phyloP scores from a whole-genome alignment of 108 stramenopile genomes.

The Stephanodiscus minutulus region DNA sequence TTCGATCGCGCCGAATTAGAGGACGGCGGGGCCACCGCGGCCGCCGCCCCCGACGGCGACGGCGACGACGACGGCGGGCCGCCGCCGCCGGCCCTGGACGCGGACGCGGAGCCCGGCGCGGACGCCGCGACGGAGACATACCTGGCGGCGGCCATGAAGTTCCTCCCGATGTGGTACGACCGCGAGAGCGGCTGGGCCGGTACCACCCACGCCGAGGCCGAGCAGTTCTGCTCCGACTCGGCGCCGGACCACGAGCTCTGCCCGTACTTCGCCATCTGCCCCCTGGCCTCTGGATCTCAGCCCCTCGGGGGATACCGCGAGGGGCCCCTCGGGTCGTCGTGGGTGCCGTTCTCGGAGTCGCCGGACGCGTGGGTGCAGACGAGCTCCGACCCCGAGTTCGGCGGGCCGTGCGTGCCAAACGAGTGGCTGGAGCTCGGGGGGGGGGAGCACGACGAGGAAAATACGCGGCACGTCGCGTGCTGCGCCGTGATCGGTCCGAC shows the following conservation, averaged over 20 bases:
- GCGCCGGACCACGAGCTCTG: constrained; percentile 1
- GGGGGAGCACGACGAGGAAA: background rate
- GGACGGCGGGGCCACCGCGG: too few relatives aligned
- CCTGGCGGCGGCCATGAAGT: background rate
- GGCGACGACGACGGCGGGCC: too few relatives aligned
- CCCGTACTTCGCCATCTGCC: constrained; percentile 24
- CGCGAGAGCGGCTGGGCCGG: constrained; percentile 11
- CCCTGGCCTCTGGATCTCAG: background rate
- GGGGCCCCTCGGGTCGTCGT: constrained; percentile 1
- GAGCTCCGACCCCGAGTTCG: background rate
- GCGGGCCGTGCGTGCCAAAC: constrained; percentile 9
- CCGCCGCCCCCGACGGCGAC: too few relatives aligned
- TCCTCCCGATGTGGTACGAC: background rate
- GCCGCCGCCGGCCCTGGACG: too few relatives aligned
- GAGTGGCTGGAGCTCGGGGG: background rate
- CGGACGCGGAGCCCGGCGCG: too few relatives aligned
- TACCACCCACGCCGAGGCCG: constrained; percentile 13
- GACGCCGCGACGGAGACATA: too few relatives aligned
- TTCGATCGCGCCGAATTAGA: too few relatives aligned
- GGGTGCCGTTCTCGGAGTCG: constrained; percentile 14
- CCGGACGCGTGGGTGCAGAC: constrained; percentile 21
- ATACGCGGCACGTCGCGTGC: constrained; percentile 34
- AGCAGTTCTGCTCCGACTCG: constrained; percentile 11
- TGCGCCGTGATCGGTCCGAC: constrained; percentile 8
- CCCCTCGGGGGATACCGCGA: constrained; percentile 11